A percentile compares a stretch with the other conserved stretches of the same genome.
phyloP scores from a whole-genome alignment of 2,329 filamentous ascomycete genomes.

The Penicillium sp. region DNA sequence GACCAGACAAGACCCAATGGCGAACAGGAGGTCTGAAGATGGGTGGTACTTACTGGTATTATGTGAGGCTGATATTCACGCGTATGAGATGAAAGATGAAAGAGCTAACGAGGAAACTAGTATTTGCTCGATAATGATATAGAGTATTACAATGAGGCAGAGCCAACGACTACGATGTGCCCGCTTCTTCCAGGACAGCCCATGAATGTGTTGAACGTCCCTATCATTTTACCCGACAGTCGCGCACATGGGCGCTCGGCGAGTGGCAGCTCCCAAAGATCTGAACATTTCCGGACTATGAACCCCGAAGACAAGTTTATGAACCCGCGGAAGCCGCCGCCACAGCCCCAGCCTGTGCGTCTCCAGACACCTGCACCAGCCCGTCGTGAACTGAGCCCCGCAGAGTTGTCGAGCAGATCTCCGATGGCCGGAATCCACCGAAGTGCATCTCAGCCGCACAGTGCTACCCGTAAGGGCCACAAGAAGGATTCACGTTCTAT shows the following conservation, averaged over 20 bases:
- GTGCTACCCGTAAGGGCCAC: slow-evolving; percentile 20
- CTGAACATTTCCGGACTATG: slow-evolving; percentile 66
- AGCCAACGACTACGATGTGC: slow-evolving; percentile 74
- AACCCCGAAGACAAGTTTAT: slow-evolving; percentile 74
- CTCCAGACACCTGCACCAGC: slow-evolving; percentile 46
- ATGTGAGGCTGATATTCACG: slow-evolving; percentile 53
- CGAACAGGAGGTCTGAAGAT: slow-evolving; percentile 82
- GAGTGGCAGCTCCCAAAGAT: slow-evolving; percentile 60
- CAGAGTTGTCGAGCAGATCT: slow-evolving; percentile 28
- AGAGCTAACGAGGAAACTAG: slow-evolving; percentile 47
- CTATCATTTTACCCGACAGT: slow-evolving; percentile 59
- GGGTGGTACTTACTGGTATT: slow-evolving; percentile 94
- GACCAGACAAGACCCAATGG: slow-evolving; percentile 56
- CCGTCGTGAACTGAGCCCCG: slow-evolving; percentile 24
- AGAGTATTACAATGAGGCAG: slow-evolving; percentile 70
- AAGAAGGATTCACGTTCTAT: slow-evolving; percentile 35
- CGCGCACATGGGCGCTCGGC: slow-evolving; percentile 59
- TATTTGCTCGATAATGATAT: slow-evolving; percentile 78
- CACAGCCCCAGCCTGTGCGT: slow-evolving; percentile 47
- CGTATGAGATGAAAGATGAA: background rate
- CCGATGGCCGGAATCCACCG: slow-evolving; percentile 28
- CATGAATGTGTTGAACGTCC: slow-evolving; percentile 81
- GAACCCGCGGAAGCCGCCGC: slow-evolving; percentile 62
- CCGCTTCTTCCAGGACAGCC: slow-evolving; percentile 84
- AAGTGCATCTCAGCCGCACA: slow-evolving; percentile 38